Evolutionary conservation across 371 early-diverging fungal genomes (phyloP).

Genomic region (Circinella umbellata): DNA sequence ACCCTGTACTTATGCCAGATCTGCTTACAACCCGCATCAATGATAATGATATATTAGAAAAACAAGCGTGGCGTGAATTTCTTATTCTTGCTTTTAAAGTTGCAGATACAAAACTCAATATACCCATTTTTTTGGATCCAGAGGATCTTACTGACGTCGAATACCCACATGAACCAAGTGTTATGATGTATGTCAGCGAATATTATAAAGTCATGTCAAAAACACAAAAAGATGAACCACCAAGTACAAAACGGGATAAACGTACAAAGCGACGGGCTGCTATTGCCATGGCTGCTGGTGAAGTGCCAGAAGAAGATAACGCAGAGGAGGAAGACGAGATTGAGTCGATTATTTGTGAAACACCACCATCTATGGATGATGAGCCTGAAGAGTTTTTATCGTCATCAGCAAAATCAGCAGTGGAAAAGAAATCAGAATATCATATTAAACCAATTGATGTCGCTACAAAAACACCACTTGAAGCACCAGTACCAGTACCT

Average conservation of each 20-base stretch:
- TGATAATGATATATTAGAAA: conserved; percentile 27
- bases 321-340: background rate
- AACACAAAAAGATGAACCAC: conserved; percentile 6
- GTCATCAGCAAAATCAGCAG: background rate
- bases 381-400: background rate
- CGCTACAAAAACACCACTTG: conserved; percentile 9
- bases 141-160: conserved; percentile 55
- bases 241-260: background rate
- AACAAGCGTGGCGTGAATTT: conserved; percentile 38
- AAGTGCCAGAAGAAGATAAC: background rate
- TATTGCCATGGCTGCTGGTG: conserved; percentile 13
- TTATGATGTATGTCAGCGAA: conserved; percentile 58
- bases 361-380: conserved; percentile 22
- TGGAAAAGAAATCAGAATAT: background rate
- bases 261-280: conserved; percentile 9
- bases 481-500: conserved; percentile 41
- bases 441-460: background rate
- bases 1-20: conserved; percentile 68
- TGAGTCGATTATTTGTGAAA: background rate
- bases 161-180: conserved; percentile 51
- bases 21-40: conserved; percentile 35
- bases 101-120: conserved; percentile 40
- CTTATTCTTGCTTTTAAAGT: conserved; percentile 41
- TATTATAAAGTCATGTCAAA: conserved; percentile 49
- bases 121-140: conserved; percentile 49